A percentile compares a stretch with the other conserved stretches of the same genome.
Evolutionary conservation across 2,329 filamentous ascomycete genomes (phyloP).

Genomic region (Colletotrichum nymphaeae): DNA sequence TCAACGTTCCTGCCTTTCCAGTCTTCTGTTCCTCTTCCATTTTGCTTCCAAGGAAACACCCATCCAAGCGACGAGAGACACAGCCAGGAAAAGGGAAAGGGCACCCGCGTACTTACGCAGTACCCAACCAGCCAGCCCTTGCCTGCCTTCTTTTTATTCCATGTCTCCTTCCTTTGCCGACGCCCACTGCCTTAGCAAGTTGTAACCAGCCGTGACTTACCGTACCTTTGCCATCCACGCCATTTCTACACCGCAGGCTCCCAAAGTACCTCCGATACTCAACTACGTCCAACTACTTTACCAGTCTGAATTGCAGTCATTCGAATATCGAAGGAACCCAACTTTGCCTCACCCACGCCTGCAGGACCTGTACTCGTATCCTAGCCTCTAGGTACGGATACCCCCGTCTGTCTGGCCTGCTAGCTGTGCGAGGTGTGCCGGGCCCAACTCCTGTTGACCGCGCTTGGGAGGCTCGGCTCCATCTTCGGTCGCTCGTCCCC

Average conservation of each 20-base stretch:
- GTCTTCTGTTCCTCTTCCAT: slow-evolving; percentile 15
- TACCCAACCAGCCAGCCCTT: background rate
- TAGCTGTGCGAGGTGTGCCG: slow-evolving; percentile 21
- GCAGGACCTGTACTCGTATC: slow-evolving; percentile 9
- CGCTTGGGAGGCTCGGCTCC: slow-evolving; percentile 1
- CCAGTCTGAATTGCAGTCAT: background rate
- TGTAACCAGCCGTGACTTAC: background rate
- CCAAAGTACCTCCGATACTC: background rate
- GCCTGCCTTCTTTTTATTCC: background rate
- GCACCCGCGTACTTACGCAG: background rate
- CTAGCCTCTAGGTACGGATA: background rate
- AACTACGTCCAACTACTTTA: background rate
- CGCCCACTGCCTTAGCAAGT: background rate
- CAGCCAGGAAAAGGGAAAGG: slow-evolving; percentile 2
- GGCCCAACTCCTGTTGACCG: slow-evolving; percentile 16
- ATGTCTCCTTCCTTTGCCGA: background rate
- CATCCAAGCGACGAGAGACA: background rate
- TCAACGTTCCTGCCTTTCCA: background rate
- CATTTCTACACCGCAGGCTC: background rate
- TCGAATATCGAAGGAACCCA: background rate
- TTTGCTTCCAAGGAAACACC: slow-evolving; percentile 15
- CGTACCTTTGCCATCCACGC: background rate
- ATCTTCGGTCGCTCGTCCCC: slow-evolving; percentile 20
- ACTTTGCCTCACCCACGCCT: background rate
- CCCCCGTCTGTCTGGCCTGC: slow-evolving; percentile 18